A percentile compares a stretch with the other conserved stretches of the same genome.
Conservation (phyloP, 352 stramenopile genomes). For the Aphanomyces stellatus region DNA sequence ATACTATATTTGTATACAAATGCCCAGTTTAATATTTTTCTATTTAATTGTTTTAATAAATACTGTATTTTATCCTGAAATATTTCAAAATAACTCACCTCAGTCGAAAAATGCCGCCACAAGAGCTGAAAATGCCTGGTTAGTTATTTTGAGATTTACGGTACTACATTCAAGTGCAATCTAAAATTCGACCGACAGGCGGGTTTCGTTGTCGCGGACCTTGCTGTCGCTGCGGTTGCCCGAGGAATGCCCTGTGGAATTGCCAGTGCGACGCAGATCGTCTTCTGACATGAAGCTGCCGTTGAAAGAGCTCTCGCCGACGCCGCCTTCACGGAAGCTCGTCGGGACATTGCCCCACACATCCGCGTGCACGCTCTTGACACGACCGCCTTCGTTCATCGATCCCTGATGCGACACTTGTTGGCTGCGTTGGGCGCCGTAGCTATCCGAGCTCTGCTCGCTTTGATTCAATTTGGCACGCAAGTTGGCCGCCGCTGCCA, state of each 20-base stretch:
- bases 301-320: background rate
- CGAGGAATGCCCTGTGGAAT: background rate
- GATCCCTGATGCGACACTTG: background rate
- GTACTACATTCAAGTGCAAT: background rate
- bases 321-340: constrained; percentile 4
- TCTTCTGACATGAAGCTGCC: background rate
- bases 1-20: too few relatives aligned
- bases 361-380: background rate
- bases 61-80: too few relatives aligned
- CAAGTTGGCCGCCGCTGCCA: background rate
- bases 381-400: background rate
- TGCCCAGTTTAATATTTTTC: too few relatives aligned
- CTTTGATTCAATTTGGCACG: background rate
- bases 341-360: constrained; percentile 17
- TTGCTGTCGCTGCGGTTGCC: background rate
- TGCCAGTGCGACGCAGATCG: background rate
- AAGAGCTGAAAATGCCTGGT: too few relatives aligned
- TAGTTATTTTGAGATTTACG: too few relatives aligned
- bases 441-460: background rate
- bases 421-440: background rate
- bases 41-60: too few relatives aligned
- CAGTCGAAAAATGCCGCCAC: too few relatives aligned
- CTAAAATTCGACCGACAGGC: constrained; percentile 18
- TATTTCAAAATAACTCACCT: too few relatives aligned
- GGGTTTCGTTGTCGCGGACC: constrained; percentile 14